Evolutionary conservation across 441 rosid genomes (phyloP).

Genomic region (Omphalea diandra): DNA sequence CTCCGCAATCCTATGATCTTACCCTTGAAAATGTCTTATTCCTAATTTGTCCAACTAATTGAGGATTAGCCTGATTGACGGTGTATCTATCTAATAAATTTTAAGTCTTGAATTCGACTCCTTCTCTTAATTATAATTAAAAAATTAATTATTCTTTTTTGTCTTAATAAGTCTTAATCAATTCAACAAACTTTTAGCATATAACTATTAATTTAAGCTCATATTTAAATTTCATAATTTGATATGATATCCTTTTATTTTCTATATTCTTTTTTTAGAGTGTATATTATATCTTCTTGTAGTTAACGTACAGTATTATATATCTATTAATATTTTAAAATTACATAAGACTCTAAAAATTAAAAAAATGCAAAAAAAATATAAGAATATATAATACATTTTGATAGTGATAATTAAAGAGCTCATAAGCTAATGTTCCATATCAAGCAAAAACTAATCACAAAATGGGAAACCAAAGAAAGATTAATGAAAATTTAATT

Average conservation of each 20-base stretch:
- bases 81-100: too few relatives aligned
- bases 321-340: too few relatives aligned
- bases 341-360: background rate
- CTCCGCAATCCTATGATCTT: background rate
- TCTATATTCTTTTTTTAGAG: too few relatives aligned
- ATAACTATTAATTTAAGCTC: too few relatives aligned
- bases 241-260: too few relatives aligned
- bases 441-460: slow-evolving; percentile 21
- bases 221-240: too few relatives aligned
- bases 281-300: too few relatives aligned
- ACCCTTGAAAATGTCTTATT: background rate
- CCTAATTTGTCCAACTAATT: background rate
- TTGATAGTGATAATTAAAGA: background rate
- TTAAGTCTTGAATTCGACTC: too few relatives aligned
- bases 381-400: background rate
- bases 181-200: background rate
- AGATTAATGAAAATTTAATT: slow-evolving; percentile 25
- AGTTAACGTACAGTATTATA: too few relatives aligned
- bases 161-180: background rate
- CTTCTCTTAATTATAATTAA: too few relatives aligned
- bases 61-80: too few relatives aligned
- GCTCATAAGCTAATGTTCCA: slow-evolving; percentile 5
- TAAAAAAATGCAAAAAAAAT: background rate
- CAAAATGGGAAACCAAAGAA: slow-evolving; percentile 19
- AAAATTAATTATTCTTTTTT: too few relatives aligned